Evolutionary conservation across 768 basidiomycete species (phyloP), one percentile per base, ranked within the genome.

Genomic region (Tephrocybe sp.): DNA sequence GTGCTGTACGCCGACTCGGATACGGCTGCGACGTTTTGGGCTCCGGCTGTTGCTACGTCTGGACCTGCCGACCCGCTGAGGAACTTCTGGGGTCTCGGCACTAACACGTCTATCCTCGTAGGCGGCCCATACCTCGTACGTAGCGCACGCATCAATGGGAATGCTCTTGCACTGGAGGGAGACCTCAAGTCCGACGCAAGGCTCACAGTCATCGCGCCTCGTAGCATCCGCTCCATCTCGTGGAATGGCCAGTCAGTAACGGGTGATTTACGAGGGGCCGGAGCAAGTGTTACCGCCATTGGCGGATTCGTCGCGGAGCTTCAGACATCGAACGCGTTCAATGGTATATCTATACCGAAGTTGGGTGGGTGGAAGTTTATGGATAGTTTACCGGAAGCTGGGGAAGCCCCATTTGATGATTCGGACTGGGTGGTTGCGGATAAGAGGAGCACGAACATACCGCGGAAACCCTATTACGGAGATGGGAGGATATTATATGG

Each of bases 401-500:
- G 56, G 0, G 63, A n/a, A n/a, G n/a, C n/a, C n/a, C n/a, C 54
- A 12, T 93, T 84, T 61, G 78, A 82, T 56, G 91, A 93, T 65
- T 65, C 70, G 2, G 50, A 58, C 3, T 93, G 90, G 90, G 74
- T 72, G 8, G 59, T 75, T 49, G 90, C 88, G 14, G 76, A 89
- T 58, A 84, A 84, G 53, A 87, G 77, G n/a, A 76, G 73, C 18
- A 91, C 91, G 24, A 89, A 88, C 57, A 84, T 86, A 50, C 85
- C 87, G 1, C 73, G 73, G 43, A 81, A 83, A 59, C 86, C 86
- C 3, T 71, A 78, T 54, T 88, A 86, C 56, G 88, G 88, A 1
- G 86, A 90, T 55, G 88, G 87, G 1, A 73, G 86, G 32, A 71
- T 91, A n/a, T 68, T 93, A 24, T 92, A 90, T 65, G 90, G 88